A percentile compares a stretch with the other conserved stretches of the same genome.
Conservation (phyloP, 2,329 filamentous ascomycete genomes). For the Cordyceps cicadae region DNA sequence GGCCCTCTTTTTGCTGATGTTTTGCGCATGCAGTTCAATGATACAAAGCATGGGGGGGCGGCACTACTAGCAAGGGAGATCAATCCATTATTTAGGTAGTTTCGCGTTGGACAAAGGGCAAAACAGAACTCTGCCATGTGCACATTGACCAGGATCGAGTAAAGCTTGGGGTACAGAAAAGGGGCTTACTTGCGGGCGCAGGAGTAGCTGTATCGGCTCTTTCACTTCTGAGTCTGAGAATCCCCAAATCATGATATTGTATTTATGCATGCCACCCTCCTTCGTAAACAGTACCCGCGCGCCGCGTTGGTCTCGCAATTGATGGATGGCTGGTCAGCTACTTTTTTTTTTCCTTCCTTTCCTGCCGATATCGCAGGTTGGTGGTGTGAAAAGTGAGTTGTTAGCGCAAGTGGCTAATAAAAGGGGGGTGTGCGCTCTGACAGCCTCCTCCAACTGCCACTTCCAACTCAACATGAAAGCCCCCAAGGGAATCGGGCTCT, state of each 20-base stretch:
- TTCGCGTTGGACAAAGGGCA: background rate
- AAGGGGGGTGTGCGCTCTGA: background rate
- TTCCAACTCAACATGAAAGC: background rate
- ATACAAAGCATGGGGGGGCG: no score
- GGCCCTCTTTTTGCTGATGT: background rate
- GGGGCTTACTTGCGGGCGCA: background rate
- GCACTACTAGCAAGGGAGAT: background rate
- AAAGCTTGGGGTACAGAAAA: background rate
- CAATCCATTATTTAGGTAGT: background rate
- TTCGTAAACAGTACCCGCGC: background rate
- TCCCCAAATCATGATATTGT: background rate
- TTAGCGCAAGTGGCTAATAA: background rate
- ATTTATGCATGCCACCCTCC: background rate
- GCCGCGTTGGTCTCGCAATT: background rate
- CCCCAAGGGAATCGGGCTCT: background rate
- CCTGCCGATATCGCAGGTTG: slow-evolving; percentile 6
- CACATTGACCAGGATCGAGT: background rate
- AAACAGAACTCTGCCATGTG: background rate
- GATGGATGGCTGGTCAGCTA: background rate
- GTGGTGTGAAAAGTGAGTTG: background rate
- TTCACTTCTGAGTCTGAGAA: background rate
- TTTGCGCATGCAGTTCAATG: background rate
- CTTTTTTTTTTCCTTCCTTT: background rate
- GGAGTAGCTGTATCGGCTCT: background rate
- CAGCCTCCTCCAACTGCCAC: background rate